Base-by-base conservation (phyloP, 257 asterid genomes). In the Jaltomata sinuosa region DNA sequence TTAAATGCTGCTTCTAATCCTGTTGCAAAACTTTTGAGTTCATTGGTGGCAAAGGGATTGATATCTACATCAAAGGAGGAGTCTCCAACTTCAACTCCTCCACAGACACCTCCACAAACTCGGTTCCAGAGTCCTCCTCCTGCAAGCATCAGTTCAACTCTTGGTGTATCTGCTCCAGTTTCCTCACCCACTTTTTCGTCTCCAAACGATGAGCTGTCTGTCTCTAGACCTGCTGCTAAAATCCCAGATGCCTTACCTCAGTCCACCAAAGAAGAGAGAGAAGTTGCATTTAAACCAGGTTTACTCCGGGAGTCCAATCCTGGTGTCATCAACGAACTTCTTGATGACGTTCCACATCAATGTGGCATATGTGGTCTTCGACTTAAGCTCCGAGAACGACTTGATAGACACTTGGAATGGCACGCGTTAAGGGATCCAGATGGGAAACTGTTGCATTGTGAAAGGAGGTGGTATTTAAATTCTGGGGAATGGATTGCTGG, bases 321-420 rank as follows among this genome's bases (percentile, higher is more conserved):
- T 52, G 89, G 77, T 42, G 97, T 95, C 85, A 89, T 94, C 72
- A 81, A 76, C 79, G 93, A 92, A 89, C 93, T 93, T 84, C 89
- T 90, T 62, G 90, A 91, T 54, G 94, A 92, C 69, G 85, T 93
- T 84, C 94, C 95, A 36, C 89, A 91, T 88, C 86, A 86, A 83
- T 95, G 98, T 88, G 85, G 85, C 84, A 74, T 84, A 61, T 95
- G 98, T 83, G 94, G 96, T 81, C 90, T 91, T 83, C 88, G 84
- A 88, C 91, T 94, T 50, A 94, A 89, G 89, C 86, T 88, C 74
- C 87, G 87, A 88, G 96, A 91, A 78, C 93, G 27, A 72, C 93
- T 93, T 54, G 92, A 90, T 83, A 89, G 92, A 84, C 98, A 95
- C 90, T 88, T 93, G 94, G 96, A 93, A 83, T 95, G 98, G 97